Evolutionary conservation across 306 rosid genomes (phyloP).

Genomic region (Medicago arabica): DNA sequence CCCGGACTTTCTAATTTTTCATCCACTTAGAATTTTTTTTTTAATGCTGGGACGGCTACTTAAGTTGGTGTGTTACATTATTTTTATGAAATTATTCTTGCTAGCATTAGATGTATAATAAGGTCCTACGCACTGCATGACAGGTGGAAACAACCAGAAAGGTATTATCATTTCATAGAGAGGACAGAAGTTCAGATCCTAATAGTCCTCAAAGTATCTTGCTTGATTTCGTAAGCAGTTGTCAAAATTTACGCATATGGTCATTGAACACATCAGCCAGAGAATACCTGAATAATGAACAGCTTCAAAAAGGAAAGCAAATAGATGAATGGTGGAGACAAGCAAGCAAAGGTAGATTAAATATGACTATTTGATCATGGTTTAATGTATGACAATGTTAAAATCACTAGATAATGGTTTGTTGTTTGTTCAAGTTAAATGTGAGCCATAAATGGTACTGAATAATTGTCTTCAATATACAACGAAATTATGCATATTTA

Average conservation of each 20-base stretch:
- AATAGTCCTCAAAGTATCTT: slow-evolving; percentile 86
- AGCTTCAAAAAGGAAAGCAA: slow-evolving; percentile 98
- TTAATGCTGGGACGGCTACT: slow-evolving; percentile 32
- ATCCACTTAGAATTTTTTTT: slow-evolving; percentile 3
- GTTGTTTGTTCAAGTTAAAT: slow-evolving; percentile 23
- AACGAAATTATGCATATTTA: not conserved
- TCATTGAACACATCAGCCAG: slow-evolving; percentile 87
- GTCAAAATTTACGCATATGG: slow-evolving; percentile 99
- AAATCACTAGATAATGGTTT: slow-evolving; percentile 29
- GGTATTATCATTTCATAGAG: slow-evolving; percentile 91
- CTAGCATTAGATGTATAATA: slow-evolving; percentile 34
- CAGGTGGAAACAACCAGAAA: slow-evolving; percentile 97
- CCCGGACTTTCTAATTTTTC: slow-evolving; percentile 36
- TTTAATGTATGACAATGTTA: slow-evolving; percentile 34
- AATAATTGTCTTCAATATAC: not conserved
- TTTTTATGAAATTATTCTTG: slow-evolving; percentile 22
- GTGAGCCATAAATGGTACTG: not conserved
- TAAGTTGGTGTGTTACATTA: slow-evolving; percentile 29
- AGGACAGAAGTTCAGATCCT: slow-evolving; percentile 88
- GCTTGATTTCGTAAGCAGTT: slow-evolving; percentile 94
- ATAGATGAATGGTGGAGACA: slow-evolving; percentile 99
- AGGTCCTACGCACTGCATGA: slow-evolving; percentile 38
- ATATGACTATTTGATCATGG: slow-evolving; percentile 31
- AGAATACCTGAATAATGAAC: slow-evolving; percentile 93
- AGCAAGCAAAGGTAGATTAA: slow-evolving; percentile 81